Percentiles rank a stretch among this genome's conserved stretches.
Evolutionary conservation across 2,329 filamentous ascomycete species (phyloP).

Genomic region (Cercospora berteroae): DNA sequence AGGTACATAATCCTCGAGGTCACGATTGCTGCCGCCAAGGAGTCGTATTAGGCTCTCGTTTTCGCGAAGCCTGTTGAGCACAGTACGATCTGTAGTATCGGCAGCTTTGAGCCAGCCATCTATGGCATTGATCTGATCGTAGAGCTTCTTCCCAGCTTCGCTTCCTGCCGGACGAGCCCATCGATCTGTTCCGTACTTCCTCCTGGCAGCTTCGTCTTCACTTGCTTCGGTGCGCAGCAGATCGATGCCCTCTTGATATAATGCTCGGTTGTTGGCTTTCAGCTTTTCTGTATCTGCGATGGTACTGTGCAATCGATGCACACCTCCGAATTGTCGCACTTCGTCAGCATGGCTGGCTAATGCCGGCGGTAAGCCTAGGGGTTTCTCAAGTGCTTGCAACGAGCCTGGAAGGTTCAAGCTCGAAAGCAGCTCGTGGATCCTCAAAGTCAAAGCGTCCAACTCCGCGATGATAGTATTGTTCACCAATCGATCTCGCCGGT

Average conservation of each 20-base stretch:
- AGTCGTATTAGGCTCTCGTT: slow-evolving; percentile 73
- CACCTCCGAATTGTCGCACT: slow-evolving; percentile 83
- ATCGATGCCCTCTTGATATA: slow-evolving; percentile 80
- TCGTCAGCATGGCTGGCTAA: slow-evolving; percentile 90
- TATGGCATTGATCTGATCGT: slow-evolving; percentile 72
- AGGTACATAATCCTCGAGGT: slow-evolving; percentile 84
- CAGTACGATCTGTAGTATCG: slow-evolving; percentile 64
- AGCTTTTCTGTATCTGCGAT: slow-evolving; percentile 89
- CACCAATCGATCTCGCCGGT: slow-evolving; percentile 83
- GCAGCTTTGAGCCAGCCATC: slow-evolving; percentile 80
- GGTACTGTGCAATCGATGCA: slow-evolving; percentile 71
- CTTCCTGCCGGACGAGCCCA: slow-evolving; percentile 73
- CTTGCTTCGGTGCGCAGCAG: slow-evolving; percentile 75
- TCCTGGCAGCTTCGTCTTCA: slow-evolving; percentile 73
- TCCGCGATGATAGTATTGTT: slow-evolving; percentile 84
- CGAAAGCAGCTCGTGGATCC: slow-evolving; percentile 73
- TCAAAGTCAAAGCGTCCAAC: slow-evolving; percentile 75
- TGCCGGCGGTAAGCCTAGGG: slow-evolving; percentile 80
- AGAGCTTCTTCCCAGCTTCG: slow-evolving; percentile 69
- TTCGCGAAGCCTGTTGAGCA: slow-evolving; percentile 74
- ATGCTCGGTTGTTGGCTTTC: slow-evolving; percentile 71
- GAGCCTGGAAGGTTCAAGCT: slow-evolving; percentile 88
- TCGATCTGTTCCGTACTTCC: slow-evolving; percentile 80
- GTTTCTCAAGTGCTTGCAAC: slow-evolving; percentile 90
- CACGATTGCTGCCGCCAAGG: slow-evolving; percentile 74